Evolutionary conservation across 2,329 filamentous ascomycete species (phyloP), one percentile per base, ranked within the genome.

Genomic region (Xylariales sp.): DNA sequence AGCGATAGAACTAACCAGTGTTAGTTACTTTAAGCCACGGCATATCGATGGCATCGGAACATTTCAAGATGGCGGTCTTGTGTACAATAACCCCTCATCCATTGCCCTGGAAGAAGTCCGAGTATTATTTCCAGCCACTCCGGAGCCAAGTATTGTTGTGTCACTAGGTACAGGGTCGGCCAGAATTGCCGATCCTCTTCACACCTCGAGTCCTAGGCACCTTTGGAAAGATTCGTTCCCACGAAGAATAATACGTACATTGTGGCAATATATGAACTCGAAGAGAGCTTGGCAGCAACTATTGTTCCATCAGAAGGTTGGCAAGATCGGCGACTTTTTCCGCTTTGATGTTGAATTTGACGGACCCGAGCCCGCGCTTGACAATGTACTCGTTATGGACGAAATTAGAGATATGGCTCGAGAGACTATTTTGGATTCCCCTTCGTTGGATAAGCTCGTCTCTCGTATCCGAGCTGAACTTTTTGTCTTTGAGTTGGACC

Each of bases 311-410:
- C 29, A 12, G 6, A 19, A 37, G n/a, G 12, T n/a, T 19, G 25
- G 17, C 15, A 19, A 13, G 7, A 17, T 18, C 16, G 29, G 17
- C 29, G 27, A 28, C 15, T 28, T 37, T 19, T 37, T 37, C 27
- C 25, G 25, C 7, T 37, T 37, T n/a, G 25, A 37, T 37, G 20
- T 37, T 16, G 25, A 30, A 15, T 37, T 29, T 23, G 25, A 30
- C 15, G 27, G 17, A 15, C 34, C 12, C 19, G 29, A n/a, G n/a
- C 37, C 37, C 6, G 37, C 37, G 17, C 37, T 39, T n/a, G 37
- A 39, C 20, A 29, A 25, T 39, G 21, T 39, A 11, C 6, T 24
- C 23, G 37, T 20, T 16, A 39, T 39, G 29, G n/a, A 39, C 19
- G 23, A 29, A n/a, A 18, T 39, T 7, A 27, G 11, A 11, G 17